Conservation (phyloP, 306 rosid genomes). For the Prinsepia uniflora region DNA sequence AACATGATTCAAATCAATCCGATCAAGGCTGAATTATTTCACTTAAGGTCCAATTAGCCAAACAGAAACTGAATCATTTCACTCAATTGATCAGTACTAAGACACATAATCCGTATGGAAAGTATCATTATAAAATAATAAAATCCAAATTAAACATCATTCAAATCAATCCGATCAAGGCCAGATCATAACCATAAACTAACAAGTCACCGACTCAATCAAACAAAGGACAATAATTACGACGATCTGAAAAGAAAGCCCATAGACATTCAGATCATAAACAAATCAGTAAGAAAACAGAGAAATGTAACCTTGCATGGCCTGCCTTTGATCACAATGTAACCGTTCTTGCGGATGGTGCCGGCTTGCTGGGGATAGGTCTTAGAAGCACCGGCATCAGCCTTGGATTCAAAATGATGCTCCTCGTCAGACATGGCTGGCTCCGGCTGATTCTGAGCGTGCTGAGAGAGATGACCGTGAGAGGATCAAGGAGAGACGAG, state of each 20-base stretch:
- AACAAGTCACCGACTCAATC: neutral
- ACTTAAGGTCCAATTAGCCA: no score
- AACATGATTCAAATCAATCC: no score
- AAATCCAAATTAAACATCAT: neutral
- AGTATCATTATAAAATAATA: neutral
- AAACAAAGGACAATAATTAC: neutral
- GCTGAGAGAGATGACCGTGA: neutral
- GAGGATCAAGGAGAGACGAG: constrained; percentile 5
- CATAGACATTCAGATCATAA: neutral
- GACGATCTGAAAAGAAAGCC: neutral
- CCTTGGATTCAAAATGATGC: constrained; percentile 95
- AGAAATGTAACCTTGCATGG: constrained; percentile 78
- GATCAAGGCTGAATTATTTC: no score
- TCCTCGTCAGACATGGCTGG: constrained; percentile 90
- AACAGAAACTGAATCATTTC: neutral
- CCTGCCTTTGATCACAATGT: constrained; percentile 78
- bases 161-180: neutral
- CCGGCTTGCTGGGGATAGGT: constrained; percentile 98
- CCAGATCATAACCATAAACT: neutral
- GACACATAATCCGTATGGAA: neutral
- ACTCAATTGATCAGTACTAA: neutral
- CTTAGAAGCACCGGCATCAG: constrained; percentile 97
- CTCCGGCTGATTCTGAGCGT: constrained; percentile 1
- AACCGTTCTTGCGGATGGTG: constrained; percentile 87
- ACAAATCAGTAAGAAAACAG: neutral